Evolutionary conservation across 208 protist genomes (phyloP), one percentile per base, ranked within the genome.

Genomic region (Trichomonas gallinae): DNA sequence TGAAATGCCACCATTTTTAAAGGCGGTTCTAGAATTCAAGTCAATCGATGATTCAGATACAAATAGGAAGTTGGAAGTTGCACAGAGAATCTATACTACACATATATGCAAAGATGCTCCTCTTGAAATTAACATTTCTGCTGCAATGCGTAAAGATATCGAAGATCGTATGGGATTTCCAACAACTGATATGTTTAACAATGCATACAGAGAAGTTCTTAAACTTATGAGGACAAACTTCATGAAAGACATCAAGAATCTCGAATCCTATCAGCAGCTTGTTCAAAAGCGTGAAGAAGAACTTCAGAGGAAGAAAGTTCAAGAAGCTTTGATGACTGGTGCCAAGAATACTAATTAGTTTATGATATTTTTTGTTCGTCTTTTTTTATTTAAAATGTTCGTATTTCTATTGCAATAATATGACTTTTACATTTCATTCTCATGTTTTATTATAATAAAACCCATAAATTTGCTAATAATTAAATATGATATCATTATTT

Each of bases 121-220:
- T 17, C 44, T 26, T 31, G 40, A 93, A 93, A 58, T 48, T 4
- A 93, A 93, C 44, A 48, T 93, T 38, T 38, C 87, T 15, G 87
- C 40, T 51, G 40, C 40, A 40, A 93, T 93, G 87, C 21, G 42
- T 0, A 38, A 34, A 6, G 87, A 93, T 93, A 51, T 93, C 44
- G 44, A 48, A 9, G 15, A 3, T 13, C 48, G 87, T 17, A 42
- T 93, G 11, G 17, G 21, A n/a, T 11, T 2, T 17, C 87, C 87
- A 93, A 93, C 87, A 58, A 93, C 15, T 38, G 87, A 93, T 51
- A 34, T 93, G 17, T 93, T 93, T 51, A 93, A 93, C 31, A 48
- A 23, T 0, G 44, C 44, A 11, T 93, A 93, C 38, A 23, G 45
- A 38, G 87, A 93, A 58, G 87, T 40, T 38, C 13, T 44, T 38